Evolutionary conservation across 495 filamentous ascomycete genomes (phyloP).

Genomic region (Baudoinia panamericana): DNA sequence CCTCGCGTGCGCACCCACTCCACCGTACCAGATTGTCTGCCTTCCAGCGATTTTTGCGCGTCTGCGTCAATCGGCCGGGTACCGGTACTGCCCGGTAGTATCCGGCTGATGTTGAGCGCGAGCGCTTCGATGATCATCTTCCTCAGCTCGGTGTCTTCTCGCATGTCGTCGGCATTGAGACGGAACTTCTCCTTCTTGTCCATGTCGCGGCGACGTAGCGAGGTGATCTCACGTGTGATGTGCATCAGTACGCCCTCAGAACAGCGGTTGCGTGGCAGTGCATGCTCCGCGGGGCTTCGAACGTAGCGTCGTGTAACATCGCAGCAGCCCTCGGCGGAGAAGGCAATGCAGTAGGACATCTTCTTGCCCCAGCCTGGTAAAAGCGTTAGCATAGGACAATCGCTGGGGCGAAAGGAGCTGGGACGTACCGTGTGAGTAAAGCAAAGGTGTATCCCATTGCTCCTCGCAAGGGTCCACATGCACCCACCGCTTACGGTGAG

Average conservation of each 20-base stretch:
- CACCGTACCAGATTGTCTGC: slow-evolving; percentile 2
- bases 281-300: slow-evolving; percentile 60
- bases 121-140: slow-evolving; percentile 61
- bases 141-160: slow-evolving; percentile 74
- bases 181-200: slow-evolving; percentile 66
- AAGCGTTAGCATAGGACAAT: slow-evolving; percentile 9
- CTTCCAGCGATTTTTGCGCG: slow-evolving; percentile 22
- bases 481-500: slow-evolving; percentile 88
- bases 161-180: slow-evolving; percentile 76
- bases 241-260: slow-evolving; percentile 83
- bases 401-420: background rate
- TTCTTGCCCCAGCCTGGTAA: slow-evolving; percentile 70
- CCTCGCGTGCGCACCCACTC: slow-evolving; percentile 10
- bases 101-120: slow-evolving; percentile 45
- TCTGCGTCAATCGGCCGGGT: slow-evolving; percentile 9
- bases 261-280: slow-evolving; percentile 55
- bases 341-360: slow-evolving; percentile 92
- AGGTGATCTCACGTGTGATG: slow-evolving; percentile 79
- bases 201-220: slow-evolving; percentile 63
- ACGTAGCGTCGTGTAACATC: slow-evolving; percentile 96
- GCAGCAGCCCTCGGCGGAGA: slow-evolving; percentile 85
- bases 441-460: slow-evolving; percentile 82
- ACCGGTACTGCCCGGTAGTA: slow-evolving; percentile 30
- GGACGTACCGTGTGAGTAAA: slow-evolving; percentile 73
- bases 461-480: slow-evolving; percentile 94